phyloP scores from a whole-genome alignment of 1,139 yeast species.

The Meyerozyma athensensis region DNA sequence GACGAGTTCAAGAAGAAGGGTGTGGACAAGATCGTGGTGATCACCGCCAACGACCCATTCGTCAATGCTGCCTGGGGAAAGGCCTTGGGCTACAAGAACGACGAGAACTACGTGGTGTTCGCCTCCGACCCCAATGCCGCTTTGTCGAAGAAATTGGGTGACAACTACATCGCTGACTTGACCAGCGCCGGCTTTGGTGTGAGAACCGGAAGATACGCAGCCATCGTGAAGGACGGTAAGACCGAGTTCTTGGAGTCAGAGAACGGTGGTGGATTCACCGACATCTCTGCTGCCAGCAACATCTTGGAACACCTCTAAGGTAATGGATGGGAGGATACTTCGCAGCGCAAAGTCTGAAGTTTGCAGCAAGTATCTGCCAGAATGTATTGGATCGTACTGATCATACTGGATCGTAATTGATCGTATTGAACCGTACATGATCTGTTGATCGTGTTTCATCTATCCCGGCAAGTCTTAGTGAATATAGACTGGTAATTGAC shows the following conservation, averaged over 20 bases:
- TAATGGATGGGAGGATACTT: too few species aligned
- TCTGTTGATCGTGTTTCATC: too few species aligned
- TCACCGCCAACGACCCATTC: conserved; percentile 81
- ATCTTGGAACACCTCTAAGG: conserved; percentile 31
- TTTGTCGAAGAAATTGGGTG: conserved; percentile 61
- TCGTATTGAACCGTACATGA: too few species aligned
- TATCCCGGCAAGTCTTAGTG: too few species aligned
- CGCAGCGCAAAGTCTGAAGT: too few species aligned
- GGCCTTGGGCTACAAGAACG: conserved; percentile 51
- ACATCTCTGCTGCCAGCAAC: conserved; percentile 54
- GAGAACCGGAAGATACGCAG: conserved; percentile 71
- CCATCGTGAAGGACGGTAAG: conserved; percentile 49
- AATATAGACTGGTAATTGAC: too few species aligned
- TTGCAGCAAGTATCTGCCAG: too few species aligned
- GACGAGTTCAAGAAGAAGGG: conserved; percentile 59
- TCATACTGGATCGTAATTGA: too few species aligned
- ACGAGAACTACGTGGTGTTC: conserved; percentile 49
- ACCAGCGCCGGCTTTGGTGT: conserved; percentile 55
- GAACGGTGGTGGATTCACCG: conserved; percentile 47
- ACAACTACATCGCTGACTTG: conserved; percentile 43
- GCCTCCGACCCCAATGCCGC: conserved; percentile 69
- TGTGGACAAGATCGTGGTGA: conserved; percentile 64
- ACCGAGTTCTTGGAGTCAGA: conserved; percentile 16
- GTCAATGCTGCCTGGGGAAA: conserved; percentile 82
- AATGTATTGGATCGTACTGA: too few species aligned